phyloP scores from a whole-genome alignment of 495 filamentous ascomycete species.

The Annulohypoxylon nitens region DNA sequence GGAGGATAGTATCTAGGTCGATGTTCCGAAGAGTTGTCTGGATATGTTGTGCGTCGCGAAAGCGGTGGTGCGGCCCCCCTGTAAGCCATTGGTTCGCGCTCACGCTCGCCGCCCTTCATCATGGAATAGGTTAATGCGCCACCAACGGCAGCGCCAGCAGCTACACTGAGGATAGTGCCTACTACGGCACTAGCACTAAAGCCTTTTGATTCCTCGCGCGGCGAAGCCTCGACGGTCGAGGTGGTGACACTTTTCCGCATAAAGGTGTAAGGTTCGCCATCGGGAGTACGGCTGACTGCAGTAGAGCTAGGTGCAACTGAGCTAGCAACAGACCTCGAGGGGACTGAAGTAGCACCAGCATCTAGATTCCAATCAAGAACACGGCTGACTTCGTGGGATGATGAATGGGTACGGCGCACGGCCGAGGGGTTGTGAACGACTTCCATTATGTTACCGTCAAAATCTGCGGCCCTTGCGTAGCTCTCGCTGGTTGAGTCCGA shows the following conservation, averaged over 20 bases:
- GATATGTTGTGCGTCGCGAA: constrained; percentile 55
- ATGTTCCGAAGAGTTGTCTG: constrained; percentile 53
- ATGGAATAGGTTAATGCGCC: constrained; percentile 81
- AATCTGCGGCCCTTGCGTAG: constrained; percentile 57
- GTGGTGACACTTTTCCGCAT: constrained; percentile 55
- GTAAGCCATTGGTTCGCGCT: constrained; percentile 58
- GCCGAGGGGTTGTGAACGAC: constrained; percentile 58
- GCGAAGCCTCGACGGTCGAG: constrained; percentile 50
- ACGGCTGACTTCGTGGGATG: constrained; percentile 58
- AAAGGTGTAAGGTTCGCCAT: constrained; percentile 48
- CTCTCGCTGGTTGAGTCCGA: constrained; percentile 49
- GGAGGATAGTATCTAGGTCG: constrained; percentile 53
- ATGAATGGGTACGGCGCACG: constrained; percentile 52
- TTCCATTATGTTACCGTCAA: constrained; percentile 67
- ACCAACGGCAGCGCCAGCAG: constrained; percentile 81
- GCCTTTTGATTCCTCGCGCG: constrained; percentile 54
- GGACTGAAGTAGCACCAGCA: constrained; percentile 49
- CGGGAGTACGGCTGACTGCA: constrained; percentile 38
- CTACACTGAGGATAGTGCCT: constrained; percentile 32
- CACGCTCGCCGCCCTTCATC: constrained; percentile 66
- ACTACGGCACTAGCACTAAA: constrained; percentile 52
- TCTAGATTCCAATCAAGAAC: constrained; percentile 66
- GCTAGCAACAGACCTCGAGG: constrained; percentile 43
- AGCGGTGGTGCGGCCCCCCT: constrained; percentile 52
- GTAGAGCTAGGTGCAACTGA: constrained; percentile 41